Conservation (phyloP, 768 basidiomycete genomes). For the Leucocoprinus leucothites region DNA sequence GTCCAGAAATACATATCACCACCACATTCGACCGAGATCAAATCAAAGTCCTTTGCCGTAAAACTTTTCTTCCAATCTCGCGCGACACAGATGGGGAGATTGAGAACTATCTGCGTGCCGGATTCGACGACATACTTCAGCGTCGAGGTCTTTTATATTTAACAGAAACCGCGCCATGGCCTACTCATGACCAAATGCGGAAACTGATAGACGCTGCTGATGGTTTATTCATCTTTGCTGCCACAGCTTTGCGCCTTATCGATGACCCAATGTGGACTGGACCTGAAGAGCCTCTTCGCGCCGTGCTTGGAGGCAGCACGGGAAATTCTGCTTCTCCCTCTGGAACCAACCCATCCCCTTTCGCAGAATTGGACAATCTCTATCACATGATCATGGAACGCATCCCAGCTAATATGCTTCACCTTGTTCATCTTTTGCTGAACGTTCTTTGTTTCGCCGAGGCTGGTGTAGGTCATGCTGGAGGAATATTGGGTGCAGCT, state of each 20-base stretch:
- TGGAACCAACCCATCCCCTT: neutral
- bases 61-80: neutral
- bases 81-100: slow-evolving; percentile 3
- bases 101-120: slow-evolving; percentile 2
- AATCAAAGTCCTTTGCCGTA: neutral
- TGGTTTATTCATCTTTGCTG: slow-evolving; percentile 24
- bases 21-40: neutral
- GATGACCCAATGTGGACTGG: slow-evolving; percentile 8
- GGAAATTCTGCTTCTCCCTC: neutral
- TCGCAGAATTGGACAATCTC: slow-evolving; percentile 15
- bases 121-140: slow-evolving; percentile 3
- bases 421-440: slow-evolving; percentile 20
- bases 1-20: slow-evolving; percentile 2
- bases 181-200: slow-evolving; percentile 6
- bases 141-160: neutral
- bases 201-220: slow-evolving; percentile 17
- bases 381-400: slow-evolving; percentile 11
- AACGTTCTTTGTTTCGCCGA: neutral
- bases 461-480: neutral
- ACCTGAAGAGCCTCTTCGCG: neutral
- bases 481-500: neutral
- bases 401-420: slow-evolving; percentile 16
- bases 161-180: slow-evolving; percentile 6
- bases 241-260: slow-evolving; percentile 24
- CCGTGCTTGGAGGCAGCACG: neutral